These are phyloP conservation scores for Taiozyma sp. DNA, from an alignment of 1,139 yeast species.

Conservation along the genomic window DNA sequence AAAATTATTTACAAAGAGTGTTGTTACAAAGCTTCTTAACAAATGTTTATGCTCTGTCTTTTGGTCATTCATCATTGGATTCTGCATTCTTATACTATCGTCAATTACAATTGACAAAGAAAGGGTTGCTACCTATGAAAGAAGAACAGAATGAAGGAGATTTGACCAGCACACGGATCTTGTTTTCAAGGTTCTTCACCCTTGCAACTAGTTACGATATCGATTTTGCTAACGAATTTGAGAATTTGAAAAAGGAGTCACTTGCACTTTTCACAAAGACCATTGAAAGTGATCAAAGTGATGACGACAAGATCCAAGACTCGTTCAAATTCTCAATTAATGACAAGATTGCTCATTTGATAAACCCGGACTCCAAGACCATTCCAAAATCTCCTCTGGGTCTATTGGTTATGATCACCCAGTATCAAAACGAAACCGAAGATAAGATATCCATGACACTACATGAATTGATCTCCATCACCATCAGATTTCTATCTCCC, in stretches of 20 bases:
- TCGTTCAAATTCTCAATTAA: constrained; percentile 34
- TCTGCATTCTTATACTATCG: constrained; percentile 23
- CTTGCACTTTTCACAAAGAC: constrained; percentile 21
- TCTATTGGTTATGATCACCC: constrained; percentile 27
- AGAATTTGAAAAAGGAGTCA: constrained; percentile 27
- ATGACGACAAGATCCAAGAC: constrained; percentile 29
- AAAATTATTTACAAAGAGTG: constrained; percentile 41
- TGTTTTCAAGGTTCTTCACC: constrained; percentile 38
- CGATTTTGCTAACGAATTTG: constrained; percentile 41
- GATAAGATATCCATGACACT: constrained; percentile 14
- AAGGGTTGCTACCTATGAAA: constrained; percentile 4
- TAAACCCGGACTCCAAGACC: constrained; percentile 21
- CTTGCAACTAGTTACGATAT: constrained; percentile 62
- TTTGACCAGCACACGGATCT: constrained; percentile 8
- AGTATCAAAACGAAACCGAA: constrained; percentile 21
- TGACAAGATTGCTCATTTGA: constrained; percentile 25
- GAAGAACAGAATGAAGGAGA: constrained; percentile 6
- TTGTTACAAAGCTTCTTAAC: constrained; percentile 40
- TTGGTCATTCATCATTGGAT: constrained; percentile 27
- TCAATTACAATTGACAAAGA: constrained; percentile 10
- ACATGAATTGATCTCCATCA: constrained; percentile 26
- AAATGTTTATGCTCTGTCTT: constrained; percentile 39
- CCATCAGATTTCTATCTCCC: constrained; percentile 32
- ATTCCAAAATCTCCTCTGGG: constrained; percentile 31
- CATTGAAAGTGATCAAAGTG: constrained; percentile 20